Conservation (phyloP, 768 basidiomycete genomes). For the Amyloporia xantha region DNA sequence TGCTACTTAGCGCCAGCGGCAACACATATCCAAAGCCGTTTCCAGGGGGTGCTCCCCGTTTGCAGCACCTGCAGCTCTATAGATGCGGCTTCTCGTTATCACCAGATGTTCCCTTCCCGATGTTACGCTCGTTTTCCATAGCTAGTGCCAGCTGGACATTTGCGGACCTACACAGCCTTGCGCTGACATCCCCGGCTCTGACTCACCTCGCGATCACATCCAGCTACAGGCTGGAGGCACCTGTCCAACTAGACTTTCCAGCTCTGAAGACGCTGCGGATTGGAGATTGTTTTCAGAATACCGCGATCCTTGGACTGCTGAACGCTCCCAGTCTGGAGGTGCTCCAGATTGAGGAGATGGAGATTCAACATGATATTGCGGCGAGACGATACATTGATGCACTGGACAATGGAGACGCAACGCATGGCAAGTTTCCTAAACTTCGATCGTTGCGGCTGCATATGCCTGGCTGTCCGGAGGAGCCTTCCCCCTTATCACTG, state of each 20-base stretch:
- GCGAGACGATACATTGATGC: slow-evolving; percentile 3
- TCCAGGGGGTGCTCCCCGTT: neutral
- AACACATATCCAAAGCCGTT: slow-evolving; percentile 1
- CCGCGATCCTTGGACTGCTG: neutral
- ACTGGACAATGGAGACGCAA: neutral
- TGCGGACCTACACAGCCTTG: neutral
- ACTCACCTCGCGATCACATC: slow-evolving; percentile 1
- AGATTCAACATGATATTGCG: neutral
- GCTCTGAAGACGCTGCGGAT: neutral
- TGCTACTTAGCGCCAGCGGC: neutral
- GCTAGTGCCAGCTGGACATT: slow-evolving; percentile 2
- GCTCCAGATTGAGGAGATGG: slow-evolving; percentile 5
- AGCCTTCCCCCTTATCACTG: slow-evolving; percentile 1
- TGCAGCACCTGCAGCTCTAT: slow-evolving; percentile 1
- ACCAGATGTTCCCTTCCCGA: neutral
- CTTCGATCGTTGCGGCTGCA: slow-evolving; percentile 3
- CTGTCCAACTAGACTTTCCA: neutral
- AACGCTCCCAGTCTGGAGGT: slow-evolving; percentile 2
- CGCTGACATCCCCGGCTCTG: neutral
- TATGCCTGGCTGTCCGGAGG: slow-evolving; percentile 2
- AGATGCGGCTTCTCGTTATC: neutral
- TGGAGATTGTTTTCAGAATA: slow-evolving; percentile 2
- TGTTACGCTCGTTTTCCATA: neutral
- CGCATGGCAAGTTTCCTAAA: neutral
- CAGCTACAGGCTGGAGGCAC: slow-evolving; percentile 1